phyloP scores from a whole-genome alignment of 164 flowering plant species.

The Kingdonia uniflora region DNA sequence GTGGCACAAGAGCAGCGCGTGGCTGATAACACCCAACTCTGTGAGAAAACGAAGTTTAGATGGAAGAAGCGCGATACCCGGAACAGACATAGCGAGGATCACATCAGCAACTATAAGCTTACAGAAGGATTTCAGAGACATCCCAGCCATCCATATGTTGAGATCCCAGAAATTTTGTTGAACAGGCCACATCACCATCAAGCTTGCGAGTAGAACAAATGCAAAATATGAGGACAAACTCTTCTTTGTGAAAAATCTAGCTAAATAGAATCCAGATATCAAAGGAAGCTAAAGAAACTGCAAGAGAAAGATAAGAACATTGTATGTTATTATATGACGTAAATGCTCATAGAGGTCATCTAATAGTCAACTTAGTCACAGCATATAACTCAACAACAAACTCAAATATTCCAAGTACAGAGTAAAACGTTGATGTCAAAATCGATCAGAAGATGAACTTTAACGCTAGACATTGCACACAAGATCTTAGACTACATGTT shows the following conservation, averaged over 20 bases:
- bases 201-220: slow-evolving; percentile 75
- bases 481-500: no score
- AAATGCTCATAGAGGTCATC: background rate
- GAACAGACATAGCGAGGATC: slow-evolving; percentile 75
- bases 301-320: slow-evolving; percentile 19
- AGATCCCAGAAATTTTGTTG: slow-evolving; percentile 93
- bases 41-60: slow-evolving; percentile 52
- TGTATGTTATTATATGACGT: background rate
- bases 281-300: slow-evolving; percentile 87
- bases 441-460: no score
- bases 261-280: slow-evolving; percentile 75
- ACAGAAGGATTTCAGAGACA: slow-evolving; percentile 86
- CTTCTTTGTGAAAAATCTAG: slow-evolving; percentile 82
- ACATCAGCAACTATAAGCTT: slow-evolving; percentile 71
- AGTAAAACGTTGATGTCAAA: no score
- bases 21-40: slow-evolving; percentile 68
- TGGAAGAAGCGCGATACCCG: slow-evolving; percentile 86
- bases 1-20: slow-evolving; percentile 69
- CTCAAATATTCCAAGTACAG: no score
- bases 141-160: slow-evolving; percentile 96
- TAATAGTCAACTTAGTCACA: no score
- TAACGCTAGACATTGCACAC: no score
- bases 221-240: slow-evolving; percentile 80
- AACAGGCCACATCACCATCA: slow-evolving; percentile 89
- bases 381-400: no score